Base-by-base conservation (phyloP, 2,329 filamentous ascomycete genomes). In the Onygenales sp. region DNA sequence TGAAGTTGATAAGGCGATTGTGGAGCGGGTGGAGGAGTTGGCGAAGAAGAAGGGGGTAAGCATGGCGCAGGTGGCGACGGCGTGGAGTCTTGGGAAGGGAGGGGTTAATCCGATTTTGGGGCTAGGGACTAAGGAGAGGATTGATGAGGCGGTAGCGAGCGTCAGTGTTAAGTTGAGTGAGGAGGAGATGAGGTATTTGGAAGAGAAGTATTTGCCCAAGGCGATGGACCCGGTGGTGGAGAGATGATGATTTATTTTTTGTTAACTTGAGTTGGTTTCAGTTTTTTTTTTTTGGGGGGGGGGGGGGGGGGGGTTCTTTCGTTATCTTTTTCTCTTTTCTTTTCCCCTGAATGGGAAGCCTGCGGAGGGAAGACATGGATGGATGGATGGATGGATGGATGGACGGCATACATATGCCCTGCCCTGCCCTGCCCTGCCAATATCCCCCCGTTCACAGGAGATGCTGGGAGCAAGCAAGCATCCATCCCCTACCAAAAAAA, bases 21-120 rank as follows among this genome's bases (percentile, higher is more conserved):
- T 82, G 48, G 66, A 68, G 37, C 71, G 79, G 0, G 78, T 83
- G 2, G 74, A 83, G 64, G 77, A 84, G 63, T 58, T 85, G 11
- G 80, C 82, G 0, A 70, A 74, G 57, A 80, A 81, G 67, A 75
- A 76, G 59, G 75, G 73, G 0, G 73, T 79, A 63, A 79, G 75
- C 57, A 86, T 87, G 77, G 78, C 80, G 44, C 78, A 84, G 53
- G 78, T 87, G 17, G 77, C 81, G 1, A 73, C 84, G 52, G 82
- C 82, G 2, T 87, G 84, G 84, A 75, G 77, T 53, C 69, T 80
- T 58, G 73, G 75, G 57, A 71, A 73, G 57, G 71, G 76, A 44
- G 75, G 77, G 5, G 67, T 74, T 27, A 79, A 74, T 58, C 82
- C 82, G 1, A 85, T 86, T 54, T 70, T 85, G 51, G 83, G 84